These are phyloP conservation scores for Cladosporium velox DNA, from an alignment of 2,329 filamentous ascomycete species.

Conservation along the genomic window DNA sequence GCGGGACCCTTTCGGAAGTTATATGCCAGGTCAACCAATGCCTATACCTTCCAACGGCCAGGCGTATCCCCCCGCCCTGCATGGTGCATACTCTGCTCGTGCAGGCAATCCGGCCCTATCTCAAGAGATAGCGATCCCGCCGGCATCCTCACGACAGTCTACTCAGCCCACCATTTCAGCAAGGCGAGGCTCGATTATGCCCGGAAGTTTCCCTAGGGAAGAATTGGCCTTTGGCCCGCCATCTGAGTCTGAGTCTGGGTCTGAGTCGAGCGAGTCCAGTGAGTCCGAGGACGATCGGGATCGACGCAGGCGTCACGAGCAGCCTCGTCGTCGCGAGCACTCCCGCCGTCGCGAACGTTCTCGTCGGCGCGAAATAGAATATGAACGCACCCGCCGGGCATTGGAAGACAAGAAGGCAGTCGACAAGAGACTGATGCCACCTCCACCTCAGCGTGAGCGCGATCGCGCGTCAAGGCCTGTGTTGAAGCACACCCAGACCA, in stretches of 20 bases:
- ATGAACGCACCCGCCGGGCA: neutral
- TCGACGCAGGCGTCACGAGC: neutral
- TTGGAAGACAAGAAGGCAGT: conserved; percentile 19
- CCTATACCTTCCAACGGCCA: neutral
- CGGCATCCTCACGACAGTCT: neutral
- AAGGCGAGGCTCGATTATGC: conserved; percentile 10
- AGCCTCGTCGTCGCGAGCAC: conserved; percentile 19
- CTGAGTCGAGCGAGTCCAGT: neutral
- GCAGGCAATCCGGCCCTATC: conserved; percentile 25
- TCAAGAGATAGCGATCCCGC: conserved; percentile 16
- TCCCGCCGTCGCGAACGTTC: neutral
- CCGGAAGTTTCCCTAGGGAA: conserved; percentile 17
- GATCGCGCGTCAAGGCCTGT: conserved; percentile 21
- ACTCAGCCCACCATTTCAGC: conserved; percentile 13
- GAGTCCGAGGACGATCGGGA: neutral
- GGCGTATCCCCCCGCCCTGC: conserved; percentile 22
- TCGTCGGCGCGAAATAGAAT: conserved; percentile 19
- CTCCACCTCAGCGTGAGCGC: conserved; percentile 15
- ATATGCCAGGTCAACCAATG: neutral
- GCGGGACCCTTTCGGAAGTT: conserved; percentile 3
- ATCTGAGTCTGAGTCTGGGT: conserved; percentile 15
- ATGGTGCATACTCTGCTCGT: conserved; percentile 32
- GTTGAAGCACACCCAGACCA: conserved; percentile 17
- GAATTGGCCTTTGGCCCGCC: neutral
- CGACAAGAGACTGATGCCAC: conserved; percentile 24